phyloP scores from a whole-genome alignment of 192 early-diverging fungal species.

The Backusella tarrabulga region DNA sequence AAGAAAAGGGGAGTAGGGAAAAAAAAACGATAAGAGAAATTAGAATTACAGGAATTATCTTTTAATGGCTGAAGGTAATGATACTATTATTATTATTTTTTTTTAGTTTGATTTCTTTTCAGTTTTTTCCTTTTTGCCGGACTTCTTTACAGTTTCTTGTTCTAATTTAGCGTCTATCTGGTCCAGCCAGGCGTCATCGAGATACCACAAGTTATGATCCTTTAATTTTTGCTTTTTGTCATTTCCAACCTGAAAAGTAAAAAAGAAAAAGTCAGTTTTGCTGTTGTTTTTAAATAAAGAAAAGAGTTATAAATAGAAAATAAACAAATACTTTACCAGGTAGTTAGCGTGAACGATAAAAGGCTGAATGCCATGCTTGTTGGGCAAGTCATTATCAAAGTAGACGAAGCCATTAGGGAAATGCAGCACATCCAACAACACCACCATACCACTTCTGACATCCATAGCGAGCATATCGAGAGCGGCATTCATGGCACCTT shows the following conservation, averaged over 20 bases:
- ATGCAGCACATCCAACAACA: slow-evolving; percentile 21
- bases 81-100: background rate
- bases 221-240: slow-evolving; percentile 19
- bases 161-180: slow-evolving; percentile 11
- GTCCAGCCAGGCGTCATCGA: slow-evolving; percentile 16
- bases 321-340: slow-evolving; percentile 15
- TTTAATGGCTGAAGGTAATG: background rate
- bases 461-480: slow-evolving; percentile 12
- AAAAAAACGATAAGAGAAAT: background rate
- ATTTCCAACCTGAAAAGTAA: slow-evolving; percentile 15
- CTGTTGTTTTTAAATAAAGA: background rate
- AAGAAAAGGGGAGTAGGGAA: background rate
- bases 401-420: slow-evolving; percentile 30
- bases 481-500: slow-evolving; percentile 26
- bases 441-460: slow-evolving; percentile 1
- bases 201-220: slow-evolving; percentile 11
- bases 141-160: background rate
- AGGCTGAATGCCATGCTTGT: slow-evolving; percentile 4
- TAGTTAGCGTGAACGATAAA: slow-evolving; percentile 34
- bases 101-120: background rate
- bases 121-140: background rate
- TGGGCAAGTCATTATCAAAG: slow-evolving; percentile 14
- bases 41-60: slow-evolving; percentile 3
- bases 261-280: background rate
- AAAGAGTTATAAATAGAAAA: background rate